Evolutionary conservation across 768 basidiomycete species (phyloP), one percentile per base, ranked within the genome.

Genomic region (Mycena floridula): DNA sequence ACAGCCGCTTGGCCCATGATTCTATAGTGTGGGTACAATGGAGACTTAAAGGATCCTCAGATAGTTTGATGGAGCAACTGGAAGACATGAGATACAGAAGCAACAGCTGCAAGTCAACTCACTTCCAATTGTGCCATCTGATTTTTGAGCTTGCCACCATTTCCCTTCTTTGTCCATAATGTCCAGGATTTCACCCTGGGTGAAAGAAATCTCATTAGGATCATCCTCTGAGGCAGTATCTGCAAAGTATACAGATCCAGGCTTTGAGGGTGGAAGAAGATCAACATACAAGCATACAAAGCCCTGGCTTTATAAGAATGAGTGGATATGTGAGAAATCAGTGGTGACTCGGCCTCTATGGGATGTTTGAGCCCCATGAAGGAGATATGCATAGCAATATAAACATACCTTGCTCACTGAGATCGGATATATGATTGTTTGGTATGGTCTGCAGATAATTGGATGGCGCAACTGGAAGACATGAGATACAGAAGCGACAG

Each of bases 191-290:
- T 97, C 95, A 43, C 92, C 91, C 62, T 97, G 97, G 42, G 68
- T 57, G 64, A 99, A 97, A 39, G 89, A 89, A 30, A 99, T 86
- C 66, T 99, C 96, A 59, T 89, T 96, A 11, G 94, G 89, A 62
- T 99, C 96, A 46, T 97, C 94, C 22, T 87, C 70, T 2, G 88
- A 90, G n/a, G 93, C 95, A 40, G 77, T 79, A 68, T 99, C 95
- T 98, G 63, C 22, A 30, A 27, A 51, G 51, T 39, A 15, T 28
- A 43, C 50, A 54, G 30, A 47, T 16, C 40, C 45, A 36, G 47
- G 49, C 45, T 27, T 42, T 43, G 43, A 52, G n/a, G n/a, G 18
- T 13, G 13, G 32, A 35, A 3, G 3, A 40, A 47, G 37, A 48
- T 44, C 41, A 13, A 70, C 82, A 61, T 57, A 94, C 92, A 96